Evolutionary conservation across 108 stramenopile species (phyloP), one percentile per base, ranked within the genome.

Genomic region (Nitzschia inconspicua): DNA sequence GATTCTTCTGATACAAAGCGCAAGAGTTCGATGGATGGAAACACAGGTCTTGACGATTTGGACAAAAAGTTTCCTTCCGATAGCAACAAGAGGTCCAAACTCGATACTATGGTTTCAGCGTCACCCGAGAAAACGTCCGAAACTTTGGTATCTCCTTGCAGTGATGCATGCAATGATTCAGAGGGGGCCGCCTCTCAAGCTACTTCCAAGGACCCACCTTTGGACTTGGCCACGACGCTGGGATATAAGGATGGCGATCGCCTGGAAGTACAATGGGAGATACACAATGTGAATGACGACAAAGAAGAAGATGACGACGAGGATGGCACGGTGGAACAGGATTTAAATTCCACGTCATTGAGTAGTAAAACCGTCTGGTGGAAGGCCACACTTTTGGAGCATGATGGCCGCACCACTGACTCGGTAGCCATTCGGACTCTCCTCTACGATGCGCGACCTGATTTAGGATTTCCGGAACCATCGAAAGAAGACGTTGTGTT

Each of bases 251-350:
- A 65, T 22, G 83, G 83, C 28, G 70, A 70, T 72, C 54, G 76
- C 5, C 11, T 84, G 11, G 76, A 84, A 52, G 83, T 84, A 0
- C 59, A 79, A 63, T 84, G 83, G 83, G 73, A 83, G 35, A 52
- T 83, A 19, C 43, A 36, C 35, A 36, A 16, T 3, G 54, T 51
- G 25, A n/a, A 14, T 23, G 37, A 14, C n/a, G 34, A 26, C 8
- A 29, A 26, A 29, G 50, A 14, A 28, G 16, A 14, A 3, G 47
- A 48, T 23, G 29, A 13, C 24, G 13, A 19, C 4, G 52, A 69
- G 35, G 23, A 28, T 27, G 50, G 11, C 4, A 26, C 26, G n/a
- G 7, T 11, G 11, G 30, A 52, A n/a, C 3, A 52, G 3, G 31
- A 30, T 13, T n/a, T n/a, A n/a, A n/a, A 24, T 24, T 13, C 39